Base-by-base conservation (phyloP, 164 flowering plant genomes). In the Vitis labrusca region DNA sequence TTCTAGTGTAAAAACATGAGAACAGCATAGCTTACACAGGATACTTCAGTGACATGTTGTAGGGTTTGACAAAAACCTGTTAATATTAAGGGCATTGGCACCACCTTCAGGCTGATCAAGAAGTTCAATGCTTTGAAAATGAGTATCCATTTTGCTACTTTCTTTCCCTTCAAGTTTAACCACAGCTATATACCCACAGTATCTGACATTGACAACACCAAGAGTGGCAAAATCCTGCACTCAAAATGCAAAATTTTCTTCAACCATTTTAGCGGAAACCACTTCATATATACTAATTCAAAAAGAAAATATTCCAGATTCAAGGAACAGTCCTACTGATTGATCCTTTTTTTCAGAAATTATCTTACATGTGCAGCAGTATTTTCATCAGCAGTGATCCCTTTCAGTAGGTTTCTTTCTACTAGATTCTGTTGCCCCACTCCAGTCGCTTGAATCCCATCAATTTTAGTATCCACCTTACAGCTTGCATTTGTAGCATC, bases 331-430 rank as follows among this genome's bases (percentile, higher is more conserved):
- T 61, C 9, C 14, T 12, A 27, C 16, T 27, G 54, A 66, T 61
- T 59, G 58, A 62, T 49, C 23, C n/a, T 63, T 51, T 59, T 51
- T 29, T 54, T 47, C 50, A 57, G 27, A 50, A 68, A 68, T n/a
- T 47, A 70, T 64, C 93, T 83, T 87, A 95, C 99, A 81, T 90
- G 99, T 17, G 99, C 97, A 69, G 99, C 97, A 55, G 99, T 93
- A 81, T 93, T 95, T 84, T 95, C 99, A 81, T 95, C 98, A 52
- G 98, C 99, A 60, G 99, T 95, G 56, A 95, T 87, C 73, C 99
- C 99, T 83, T 95, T 95, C 76, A 95, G 79, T 11, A 95, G 78
- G 75, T 95, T 95, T 73, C 92, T 83, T 72, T 87, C 92, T 14
- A 78, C 77, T 16, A 89, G 69, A 63, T 78, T 78, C 71, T 80